phyloP scores from a whole-genome alignment of 2,329 filamentous ascomycete genomes.

The Beauveria brongniartii region DNA sequence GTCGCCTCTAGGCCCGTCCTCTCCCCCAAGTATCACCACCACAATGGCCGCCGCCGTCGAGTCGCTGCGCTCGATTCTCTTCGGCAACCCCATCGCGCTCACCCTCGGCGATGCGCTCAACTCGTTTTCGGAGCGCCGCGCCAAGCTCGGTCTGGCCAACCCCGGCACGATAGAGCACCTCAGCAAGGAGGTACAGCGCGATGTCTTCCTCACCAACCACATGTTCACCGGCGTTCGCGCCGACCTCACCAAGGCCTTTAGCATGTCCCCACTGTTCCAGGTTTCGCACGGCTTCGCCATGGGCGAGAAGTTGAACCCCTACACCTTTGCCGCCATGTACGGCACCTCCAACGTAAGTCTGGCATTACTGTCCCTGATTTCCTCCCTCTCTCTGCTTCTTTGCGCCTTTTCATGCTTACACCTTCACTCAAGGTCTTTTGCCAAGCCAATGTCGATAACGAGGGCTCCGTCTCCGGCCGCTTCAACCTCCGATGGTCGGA shows the following conservation, averaged over 20 bases:
- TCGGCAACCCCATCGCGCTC: conserved; percentile 63
- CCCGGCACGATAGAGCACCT: conserved; percentile 88
- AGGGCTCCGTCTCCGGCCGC: conserved; percentile 76
- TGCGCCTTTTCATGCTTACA: conserved; percentile 1
- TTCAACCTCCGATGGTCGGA: conserved; percentile 89
- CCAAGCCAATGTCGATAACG: conserved; percentile 92
- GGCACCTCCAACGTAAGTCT: conserved; percentile 74
- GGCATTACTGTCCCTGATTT: neutral
- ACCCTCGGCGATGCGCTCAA: conserved; percentile 69
- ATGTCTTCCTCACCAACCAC: conserved; percentile 92
- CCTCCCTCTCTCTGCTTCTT: neutral
- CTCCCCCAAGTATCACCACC: conserved; percentile 15
- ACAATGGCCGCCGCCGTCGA: conserved; percentile 45
- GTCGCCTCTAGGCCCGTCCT: conserved; percentile 19
- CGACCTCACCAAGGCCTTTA: conserved; percentile 94
- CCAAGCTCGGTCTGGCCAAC: conserved; percentile 80
- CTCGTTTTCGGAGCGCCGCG: conserved; percentile 77
- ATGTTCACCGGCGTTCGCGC: conserved; percentile 95
- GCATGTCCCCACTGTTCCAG: conserved; percentile 88
- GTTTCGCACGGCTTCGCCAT: conserved; percentile 95
- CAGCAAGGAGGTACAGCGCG: conserved; percentile 85
- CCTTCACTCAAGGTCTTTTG: conserved; percentile 64
- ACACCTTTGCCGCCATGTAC: conserved; percentile 89
- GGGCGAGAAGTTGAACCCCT: conserved; percentile 87
- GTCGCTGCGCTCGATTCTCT: conserved; percentile 54